phyloP scores from a whole-genome alignment of 352 stramenopile genomes.

The Pythium apleroticum region DNA sequence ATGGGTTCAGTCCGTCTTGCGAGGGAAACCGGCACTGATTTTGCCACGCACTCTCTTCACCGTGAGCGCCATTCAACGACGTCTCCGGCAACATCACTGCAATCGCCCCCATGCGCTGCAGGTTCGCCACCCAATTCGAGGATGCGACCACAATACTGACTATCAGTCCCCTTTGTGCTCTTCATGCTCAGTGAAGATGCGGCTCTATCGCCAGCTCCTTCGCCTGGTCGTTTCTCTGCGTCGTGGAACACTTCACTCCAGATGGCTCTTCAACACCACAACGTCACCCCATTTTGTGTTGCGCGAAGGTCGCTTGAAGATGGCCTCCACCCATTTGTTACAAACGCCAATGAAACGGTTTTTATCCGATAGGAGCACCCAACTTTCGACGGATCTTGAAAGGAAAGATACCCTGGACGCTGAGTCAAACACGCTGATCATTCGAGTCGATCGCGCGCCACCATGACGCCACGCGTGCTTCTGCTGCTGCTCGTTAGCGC shows the following conservation, averaged over 20 bases:
- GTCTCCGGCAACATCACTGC: not conserved
- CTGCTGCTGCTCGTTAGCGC: constrained; percentile 13
- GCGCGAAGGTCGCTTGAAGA: constrained; percentile 3
- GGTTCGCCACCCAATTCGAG: not conserved
- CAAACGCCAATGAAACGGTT: not conserved
- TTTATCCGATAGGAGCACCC: not conserved
- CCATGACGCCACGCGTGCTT: not conserved
- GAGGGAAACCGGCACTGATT: not conserved
- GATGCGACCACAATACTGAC: not conserved
- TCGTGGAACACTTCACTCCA: not conserved
- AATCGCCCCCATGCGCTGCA: not conserved
- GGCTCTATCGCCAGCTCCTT: not conserved
- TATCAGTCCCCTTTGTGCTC: not conserved
- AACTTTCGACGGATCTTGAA: constrained; percentile 29
- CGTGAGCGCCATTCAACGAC: not conserved
- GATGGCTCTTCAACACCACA: constrained; percentile 5
- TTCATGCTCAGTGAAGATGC: not conserved
- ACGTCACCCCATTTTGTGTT: not conserved
- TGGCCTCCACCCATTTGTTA: not conserved
- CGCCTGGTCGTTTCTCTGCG: not conserved
- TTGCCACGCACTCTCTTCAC: not conserved
- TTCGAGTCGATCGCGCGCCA: not conserved
- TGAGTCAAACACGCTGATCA: not conserved
- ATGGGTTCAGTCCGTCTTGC: constrained; percentile 10
- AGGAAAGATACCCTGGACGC: constrained; percentile 13